These are phyloP conservation scores for Platanus orientalis DNA, from an alignment of 164 flowering plant species.

Conservation along the genomic window DNA sequence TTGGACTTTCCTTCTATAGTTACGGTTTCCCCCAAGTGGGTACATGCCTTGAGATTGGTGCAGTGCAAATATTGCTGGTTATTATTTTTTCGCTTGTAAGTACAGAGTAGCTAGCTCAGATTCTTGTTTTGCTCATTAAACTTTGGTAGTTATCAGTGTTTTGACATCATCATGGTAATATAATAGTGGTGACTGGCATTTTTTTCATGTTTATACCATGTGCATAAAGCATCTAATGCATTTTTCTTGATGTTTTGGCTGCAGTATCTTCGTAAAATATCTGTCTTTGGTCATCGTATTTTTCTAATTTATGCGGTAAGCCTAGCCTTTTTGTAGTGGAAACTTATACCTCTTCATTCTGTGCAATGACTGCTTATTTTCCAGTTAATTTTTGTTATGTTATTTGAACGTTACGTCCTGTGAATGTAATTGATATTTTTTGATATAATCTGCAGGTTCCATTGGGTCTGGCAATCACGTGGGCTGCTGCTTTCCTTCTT, in stretches of 20 bases:
- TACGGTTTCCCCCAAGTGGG: conserved; percentile 96
- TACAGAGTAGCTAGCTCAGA: conserved; percentile 5
- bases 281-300: conserved; percentile 86
- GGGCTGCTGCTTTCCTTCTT: conserved; percentile 85
- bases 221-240: conserved; percentile 7
- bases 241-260: conserved; percentile 16
- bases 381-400: not conserved
- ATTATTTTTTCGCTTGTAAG: conserved; percentile 90
- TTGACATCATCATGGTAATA: not conserved
- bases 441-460: conserved; percentile 62
- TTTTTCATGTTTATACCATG: conserved; percentile 1
- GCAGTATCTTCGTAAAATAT: conserved; percentile 96
- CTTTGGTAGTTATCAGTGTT: not conserved
- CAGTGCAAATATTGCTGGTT: conserved; percentile 77
- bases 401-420: not conserved
- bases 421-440: not conserved
- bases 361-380: not conserved
- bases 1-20: conserved; percentile 96
- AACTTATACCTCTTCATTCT: not conserved
- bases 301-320: conserved; percentile 96
- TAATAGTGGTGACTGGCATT: not conserved
- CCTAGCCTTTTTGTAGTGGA: not conserved
- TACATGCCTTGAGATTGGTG: conserved; percentile 91
- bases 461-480: conserved; percentile 85
- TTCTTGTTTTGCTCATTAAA: not conserved